Evolutionary conservation across 75 land plant species (phyloP).

Genomic region (Cunninghamia lanceolata): DNA sequence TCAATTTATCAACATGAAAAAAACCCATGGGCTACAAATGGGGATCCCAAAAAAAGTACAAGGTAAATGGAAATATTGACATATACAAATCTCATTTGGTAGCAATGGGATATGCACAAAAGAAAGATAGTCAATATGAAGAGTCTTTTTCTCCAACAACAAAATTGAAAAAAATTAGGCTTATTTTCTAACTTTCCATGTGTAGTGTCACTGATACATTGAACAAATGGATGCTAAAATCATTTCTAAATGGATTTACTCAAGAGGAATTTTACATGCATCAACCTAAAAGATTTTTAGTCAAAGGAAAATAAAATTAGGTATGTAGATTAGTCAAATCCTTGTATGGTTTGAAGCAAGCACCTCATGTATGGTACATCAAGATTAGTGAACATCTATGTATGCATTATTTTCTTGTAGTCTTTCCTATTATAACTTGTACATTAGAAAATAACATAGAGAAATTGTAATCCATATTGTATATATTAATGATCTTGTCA

Average conservation of each 20-base stretch:
- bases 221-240: conserved; percentile 25
- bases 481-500: background rate
- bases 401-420: background rate
- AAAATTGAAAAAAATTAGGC: background rate
- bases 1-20: background rate
- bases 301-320: conserved; percentile 1
- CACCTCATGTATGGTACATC: background rate
- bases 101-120: conserved; percentile 8
- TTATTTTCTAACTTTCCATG: background rate
- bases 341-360: conserved; percentile 13
- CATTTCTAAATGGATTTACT: background rate
- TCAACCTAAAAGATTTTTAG: background rate
- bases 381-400: too few relatives aligned
- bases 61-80: conserved; percentile 5
- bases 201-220: background rate
- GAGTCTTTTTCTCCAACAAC: conserved; percentile 10
- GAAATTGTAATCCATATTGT: background rate
- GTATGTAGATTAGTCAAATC: conserved; percentile 15
- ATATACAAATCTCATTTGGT: conserved; percentile 21
- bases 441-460: background rate
- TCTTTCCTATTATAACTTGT: background rate
- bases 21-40: conserved; percentile 7
- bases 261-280: background rate
- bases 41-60: conserved; percentile 4
- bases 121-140: conserved; percentile 7